Percentiles rank a stretch among this genome's conserved stretches.
Conservation (phyloP, 73 alveolate species). For the Tetrahymena thermophila region DNA sequence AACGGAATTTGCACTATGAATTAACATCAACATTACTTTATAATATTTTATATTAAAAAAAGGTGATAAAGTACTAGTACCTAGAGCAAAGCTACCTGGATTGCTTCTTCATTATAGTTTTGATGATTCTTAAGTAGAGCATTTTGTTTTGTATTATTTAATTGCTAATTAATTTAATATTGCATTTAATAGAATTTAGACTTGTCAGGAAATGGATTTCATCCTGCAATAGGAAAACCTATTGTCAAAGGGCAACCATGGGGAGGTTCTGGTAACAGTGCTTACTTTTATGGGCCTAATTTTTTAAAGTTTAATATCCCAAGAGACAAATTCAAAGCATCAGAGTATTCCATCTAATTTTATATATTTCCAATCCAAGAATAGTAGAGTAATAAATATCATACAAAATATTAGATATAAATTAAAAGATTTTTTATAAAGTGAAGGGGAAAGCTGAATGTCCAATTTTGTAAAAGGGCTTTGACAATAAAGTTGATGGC, state of each 20-base stretch:
- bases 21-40: not conserved
- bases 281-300: not conserved
- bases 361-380: not conserved
- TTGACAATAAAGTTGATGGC: conserved; percentile 20
- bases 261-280: not conserved
- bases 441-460: conserved; percentile 27
- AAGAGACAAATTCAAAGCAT: not conserved
- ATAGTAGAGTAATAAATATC: not conserved
- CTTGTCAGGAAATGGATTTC: not conserved
- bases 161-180: not conserved
- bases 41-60: not conserved
- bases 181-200: not conserved
- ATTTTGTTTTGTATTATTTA: not conserved
- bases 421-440: not conserved
- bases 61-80: not conserved
- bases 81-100: not conserved
- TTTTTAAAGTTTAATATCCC: not conserved
- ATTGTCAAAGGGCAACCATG: not conserved
- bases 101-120: not conserved
- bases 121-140: not conserved
- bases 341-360: not conserved
- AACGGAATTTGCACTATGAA: not conserved
- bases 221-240: not conserved
- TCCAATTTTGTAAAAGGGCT: conserved; percentile 50
- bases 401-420: not conserved